Percentiles rank a stretch among this genome's conserved stretches.
phyloP scores from a whole-genome alignment of 371 early-diverging fungal genomes.

The Rhizopus stolonifer region DNA sequence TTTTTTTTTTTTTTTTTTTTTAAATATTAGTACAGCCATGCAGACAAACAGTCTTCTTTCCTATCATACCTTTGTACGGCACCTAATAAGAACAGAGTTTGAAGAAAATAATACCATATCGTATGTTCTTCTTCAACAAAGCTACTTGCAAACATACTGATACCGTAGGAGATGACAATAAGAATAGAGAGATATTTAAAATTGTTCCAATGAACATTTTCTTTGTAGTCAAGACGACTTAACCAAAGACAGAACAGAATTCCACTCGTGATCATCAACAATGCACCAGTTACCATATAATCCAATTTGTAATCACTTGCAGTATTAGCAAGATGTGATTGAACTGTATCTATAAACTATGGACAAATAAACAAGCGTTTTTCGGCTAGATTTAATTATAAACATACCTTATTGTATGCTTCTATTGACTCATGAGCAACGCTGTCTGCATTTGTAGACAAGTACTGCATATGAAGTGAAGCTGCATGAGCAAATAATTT shows the following conservation, averaged over 20 bases:
- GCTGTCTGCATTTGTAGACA: background rate
- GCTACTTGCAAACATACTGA: conserved; percentile 69
- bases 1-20: no score
- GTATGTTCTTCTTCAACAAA: conserved; percentile 79
- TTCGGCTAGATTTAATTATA: background rate
- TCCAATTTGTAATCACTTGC: conserved; percentile 57
- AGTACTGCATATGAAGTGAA: conserved; percentile 16
- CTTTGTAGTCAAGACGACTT: background rate
- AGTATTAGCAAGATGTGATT: conserved; percentile 46
- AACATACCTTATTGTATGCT: conserved; percentile 36
- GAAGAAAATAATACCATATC: conserved; percentile 72
- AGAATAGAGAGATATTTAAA: conserved; percentile 27
- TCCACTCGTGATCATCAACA: conserved; percentile 16
- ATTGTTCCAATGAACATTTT: conserved; percentile 4
- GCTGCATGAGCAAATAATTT: conserved; percentile 17
- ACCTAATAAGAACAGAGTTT: conserved; percentile 53
- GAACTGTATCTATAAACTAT: conserved; percentile 50
- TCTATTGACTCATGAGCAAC: conserved; percentile 18
- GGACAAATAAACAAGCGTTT: background rate
- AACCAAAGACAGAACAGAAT: conserved; percentile 1
- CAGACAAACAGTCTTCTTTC: background rate
- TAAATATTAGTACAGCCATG: background rate
- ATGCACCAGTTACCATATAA: conserved; percentile 51
- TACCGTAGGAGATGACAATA: conserved; percentile 43
- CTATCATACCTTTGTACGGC: conserved; percentile 44